Base-by-base conservation (phyloP, 2,329 filamentous ascomycete genomes). In the Colletotrichum viniferum region DNA sequence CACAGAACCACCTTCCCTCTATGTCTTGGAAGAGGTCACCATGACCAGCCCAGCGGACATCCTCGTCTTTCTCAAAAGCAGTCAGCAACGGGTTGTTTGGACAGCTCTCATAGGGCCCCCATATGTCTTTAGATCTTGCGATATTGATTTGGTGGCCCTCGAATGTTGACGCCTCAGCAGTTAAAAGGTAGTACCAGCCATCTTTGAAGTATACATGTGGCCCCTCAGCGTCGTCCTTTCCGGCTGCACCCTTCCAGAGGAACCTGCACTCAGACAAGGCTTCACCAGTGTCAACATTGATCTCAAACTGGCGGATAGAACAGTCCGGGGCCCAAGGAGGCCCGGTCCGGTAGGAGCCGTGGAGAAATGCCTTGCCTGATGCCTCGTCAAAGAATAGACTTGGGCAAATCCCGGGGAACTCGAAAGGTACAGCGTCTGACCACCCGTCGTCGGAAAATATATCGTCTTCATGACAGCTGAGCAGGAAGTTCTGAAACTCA, bases 171-270 rank as follows among this genome's bases (percentile, higher is more conserved):
- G 85, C 85, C 69, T 87, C 85, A 1, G 85, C 83, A 3, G 84
- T 85, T 26, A 86, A 80, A 7, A 86, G 80, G 73, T 85, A 86
- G 72, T 83, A 86, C 52, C 82, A 85, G 8, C 58, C 28, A n/a
- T 61, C 58, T 2, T n/a, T 61, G 26, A 32, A 61, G 26, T 61
- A 32, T 18, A 86, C 81, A 63, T 85, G 84, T 4, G 81, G 77
- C 1, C 81, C 82, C 65, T 83, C 82, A 58, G 81, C 79, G 55
- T 80, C 79, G 67, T 81, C 81, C 69, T 70, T 73, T n/a, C 58
- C 58, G 14, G 58, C 28, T n/a, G 58, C 16, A 13, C 58, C 58
- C 18, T 34, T n/a, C 58, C 58, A 32, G 13, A 71, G 69, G 12
- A 71, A 24, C 24, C 16, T 65, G 7, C n/a, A 68, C 26, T 80